Evolutionary conservation across 2,329 filamentous ascomycete genomes (phyloP).

Genomic region (Colletotrichum agaves): DNA sequence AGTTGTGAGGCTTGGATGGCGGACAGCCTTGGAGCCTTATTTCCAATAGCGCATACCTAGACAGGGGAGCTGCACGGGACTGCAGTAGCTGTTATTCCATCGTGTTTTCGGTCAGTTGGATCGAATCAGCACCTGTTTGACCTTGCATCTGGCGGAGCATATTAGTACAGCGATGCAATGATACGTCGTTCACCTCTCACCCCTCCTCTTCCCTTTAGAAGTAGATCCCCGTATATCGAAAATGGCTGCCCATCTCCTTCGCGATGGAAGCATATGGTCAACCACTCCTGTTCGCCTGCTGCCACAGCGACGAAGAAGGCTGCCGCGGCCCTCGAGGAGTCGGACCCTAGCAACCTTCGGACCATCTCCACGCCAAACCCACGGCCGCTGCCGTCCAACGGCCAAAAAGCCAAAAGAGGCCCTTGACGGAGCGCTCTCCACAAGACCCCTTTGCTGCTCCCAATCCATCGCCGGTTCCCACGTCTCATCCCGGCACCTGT

Average conservation of each 20-base stretch:
- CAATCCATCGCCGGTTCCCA: conserved; percentile 20
- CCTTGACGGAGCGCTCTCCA: conserved; percentile 19
- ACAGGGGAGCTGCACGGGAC: conserved; percentile 8
- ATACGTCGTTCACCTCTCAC: not conserved
- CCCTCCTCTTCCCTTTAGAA: not conserved
- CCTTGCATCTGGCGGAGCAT: conserved; percentile 10
- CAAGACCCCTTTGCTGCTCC: conserved; percentile 12
- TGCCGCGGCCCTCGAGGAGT: not conserved
- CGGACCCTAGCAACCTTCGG: not conserved
- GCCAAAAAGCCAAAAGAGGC: not conserved
- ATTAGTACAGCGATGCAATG: not conserved
- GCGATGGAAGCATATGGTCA: too few relatives aligned
- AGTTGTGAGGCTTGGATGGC: not conserved
- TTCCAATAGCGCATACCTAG: conserved; percentile 13
- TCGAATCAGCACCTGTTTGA: conserved; percentile 14
- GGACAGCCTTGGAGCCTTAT: too few relatives aligned
- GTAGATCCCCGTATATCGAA: not conserved
- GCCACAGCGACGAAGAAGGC: too few relatives aligned
- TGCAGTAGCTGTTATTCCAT: conserved; percentile 15
- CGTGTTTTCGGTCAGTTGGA: not conserved
- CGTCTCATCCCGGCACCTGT: conserved; percentile 31
- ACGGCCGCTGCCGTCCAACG: conserved; percentile 5
- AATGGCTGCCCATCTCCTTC: too few relatives aligned
- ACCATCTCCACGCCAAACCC: not conserved
- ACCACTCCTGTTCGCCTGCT: too few relatives aligned